Evolutionary conservation across 225 moss, liverwort and hornwort genomes (phyloP), one percentile per base, ranked within the genome.

Genomic region (Rhytidiadelphus loreus): DNA sequence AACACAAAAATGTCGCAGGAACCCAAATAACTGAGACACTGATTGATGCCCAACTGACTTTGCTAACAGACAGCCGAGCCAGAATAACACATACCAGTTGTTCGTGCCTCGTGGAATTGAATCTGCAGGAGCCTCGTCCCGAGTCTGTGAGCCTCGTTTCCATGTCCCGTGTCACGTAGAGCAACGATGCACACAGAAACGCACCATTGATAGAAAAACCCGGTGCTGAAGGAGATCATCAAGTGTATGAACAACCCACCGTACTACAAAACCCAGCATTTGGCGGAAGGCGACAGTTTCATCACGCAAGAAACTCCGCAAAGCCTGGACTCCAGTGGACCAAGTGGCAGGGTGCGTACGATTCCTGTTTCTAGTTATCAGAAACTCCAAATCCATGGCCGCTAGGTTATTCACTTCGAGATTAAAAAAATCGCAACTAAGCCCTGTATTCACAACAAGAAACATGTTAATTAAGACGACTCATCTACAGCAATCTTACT

Each of bases 281-380:
- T 92, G 91, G 66, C 91, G 90, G 53, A 94, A 91, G 83, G 94
- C 91, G 26, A 90, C 33, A 64, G 89, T 94, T 89, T 94, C 90
- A 55, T 94, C 92, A 59, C 90, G 91, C 69, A 94, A 69, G 81
- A 89, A 91, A 70, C 6, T 81, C 26, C 92, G 91, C 12, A 94
- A 80, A 59, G 90, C 87, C 46, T 85, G 82, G 52, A 92, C 37
- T 76, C 77, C 82, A 69, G 83, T 88, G 35, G 92, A 88, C 90
- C 91, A 90, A 61, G 90, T 87, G 12, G 87, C 76, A 79, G 91
- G 78, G 63, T 86, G 92, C 53, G 83, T 65, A 72, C 89, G 85
- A 59, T 90, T 91, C 90, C 90, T 92, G 46, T 82, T 92, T 72
- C 92, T 86, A 41, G 87, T 83, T 75, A 90, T 89, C 46, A 92